These are phyloP conservation scores for Discostella stelligeroides DNA, from an alignment of 108 stramenopile species.

Conservation along the genomic window DNA sequence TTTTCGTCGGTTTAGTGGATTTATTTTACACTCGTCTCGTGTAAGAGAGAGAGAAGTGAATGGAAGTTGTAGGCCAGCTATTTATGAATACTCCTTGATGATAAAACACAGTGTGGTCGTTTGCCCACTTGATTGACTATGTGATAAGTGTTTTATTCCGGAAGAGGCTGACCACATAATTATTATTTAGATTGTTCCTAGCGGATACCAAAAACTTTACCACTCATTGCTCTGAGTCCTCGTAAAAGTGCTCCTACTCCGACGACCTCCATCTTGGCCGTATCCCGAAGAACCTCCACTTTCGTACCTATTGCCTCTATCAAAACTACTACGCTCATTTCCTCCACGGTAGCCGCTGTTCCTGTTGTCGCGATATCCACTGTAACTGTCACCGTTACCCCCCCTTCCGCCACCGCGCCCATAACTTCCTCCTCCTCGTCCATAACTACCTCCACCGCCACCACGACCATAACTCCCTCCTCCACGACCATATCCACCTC, in stretches of 20 bases:
- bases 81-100: too few relatives aligned
- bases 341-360: slow-evolving; percentile 18
- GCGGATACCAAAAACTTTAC: slow-evolving; percentile 10
- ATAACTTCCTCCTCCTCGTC: slow-evolving; percentile 24
- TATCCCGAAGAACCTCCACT: slow-evolving; percentile 14
- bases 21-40: too few relatives aligned
- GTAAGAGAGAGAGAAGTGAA: too few relatives aligned
- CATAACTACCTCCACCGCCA: slow-evolving; percentile 18
- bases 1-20: not conserved
- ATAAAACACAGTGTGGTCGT: too few relatives aligned
- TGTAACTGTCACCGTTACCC: not conserved
- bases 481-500: slow-evolving; percentile 48
- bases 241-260: not conserved
- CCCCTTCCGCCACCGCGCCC: slow-evolving; percentile 22
- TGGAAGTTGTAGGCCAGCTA: too few relatives aligned
- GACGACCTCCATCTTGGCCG: slow-evolving; percentile 13
- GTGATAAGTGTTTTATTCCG: too few relatives aligned
- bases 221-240: slow-evolving; percentile 17
- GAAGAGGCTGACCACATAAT: too few relatives aligned
- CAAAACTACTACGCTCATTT: slow-evolving; percentile 10
- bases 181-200: too few relatives aligned
- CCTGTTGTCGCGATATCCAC: slow-evolving; percentile 23
- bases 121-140: too few relatives aligned
- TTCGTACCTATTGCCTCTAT: slow-evolving; percentile 21
- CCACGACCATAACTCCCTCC: slow-evolving; percentile 25